Evolutionary conservation across 1,284 basidiomycete species (phyloP), one percentile per base, ranked within the genome.

Genomic region (Neotropicomus parvogracilis): DNA sequence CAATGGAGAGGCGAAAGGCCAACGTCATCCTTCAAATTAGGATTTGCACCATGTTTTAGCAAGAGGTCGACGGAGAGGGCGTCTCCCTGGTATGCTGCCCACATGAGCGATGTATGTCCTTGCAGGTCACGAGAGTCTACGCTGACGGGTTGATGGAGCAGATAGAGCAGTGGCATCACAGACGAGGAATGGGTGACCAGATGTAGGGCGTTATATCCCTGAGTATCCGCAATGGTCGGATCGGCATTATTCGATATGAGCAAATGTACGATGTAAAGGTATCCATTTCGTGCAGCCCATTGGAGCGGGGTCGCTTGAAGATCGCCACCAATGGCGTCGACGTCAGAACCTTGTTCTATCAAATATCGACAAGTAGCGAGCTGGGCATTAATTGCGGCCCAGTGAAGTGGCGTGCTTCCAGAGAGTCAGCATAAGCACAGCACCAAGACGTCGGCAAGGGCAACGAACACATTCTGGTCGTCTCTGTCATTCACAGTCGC

Each of bases 61-160:
- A 99, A 71, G 28, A 99, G 70, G 54, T 97, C 92, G 3, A 99
- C 92, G 0, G 90, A 94, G 19, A 99, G 80, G 1, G 92, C 94
- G 62, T 99, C 97, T 37, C 95, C 95, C 66, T 99, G 97, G 70
- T 98, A 99, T 4, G 94, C 92, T 2, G 97, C 97, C 97, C 97
- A 99, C 91, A 98, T 97, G 45, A 99, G 78, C 0, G 91, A 80
- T 0, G 95, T 98, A 63, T 99, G 97, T 0, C 95, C 95, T 61
- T 94, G 90, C 1, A 83, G 75, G 67, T 99, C 97, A 36, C 84
- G 79, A 36, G 87, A 86, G 64, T 97, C 93, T 43, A 95, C 85
- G 29, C 83, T 85, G 53, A 97, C 80, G 2, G 92, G 90, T 57
- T 95, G 91, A 64, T 95, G 93, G 3, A 97, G 79, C 34, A 99